phyloP scores from a whole-genome alignment of 2,329 filamentous ascomycete species.

The Apiospora arundinis region DNA sequence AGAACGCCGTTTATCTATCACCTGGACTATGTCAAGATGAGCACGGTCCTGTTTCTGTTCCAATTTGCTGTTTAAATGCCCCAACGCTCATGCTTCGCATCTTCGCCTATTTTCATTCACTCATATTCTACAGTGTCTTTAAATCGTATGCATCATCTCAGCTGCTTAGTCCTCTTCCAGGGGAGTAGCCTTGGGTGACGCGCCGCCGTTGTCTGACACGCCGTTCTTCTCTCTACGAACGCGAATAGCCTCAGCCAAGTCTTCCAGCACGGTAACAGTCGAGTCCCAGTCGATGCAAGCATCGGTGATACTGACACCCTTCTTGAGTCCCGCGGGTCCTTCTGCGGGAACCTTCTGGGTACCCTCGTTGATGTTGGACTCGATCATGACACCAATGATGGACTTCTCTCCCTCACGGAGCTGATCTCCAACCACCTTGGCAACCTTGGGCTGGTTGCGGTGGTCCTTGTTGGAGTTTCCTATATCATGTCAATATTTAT shows the following conservation, averaged over 20 bases:
- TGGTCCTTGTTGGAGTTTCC: slow-evolving; percentile 98
- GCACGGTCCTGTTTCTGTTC: background rate
- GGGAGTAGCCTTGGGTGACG: slow-evolving; percentile 49
- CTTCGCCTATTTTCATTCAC: slow-evolving; percentile 14
- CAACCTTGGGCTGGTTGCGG: slow-evolving; percentile 95
- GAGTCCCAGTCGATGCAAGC: slow-evolving; percentile 94
- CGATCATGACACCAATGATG: slow-evolving; percentile 98
- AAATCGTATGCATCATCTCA: slow-evolving; percentile 3
- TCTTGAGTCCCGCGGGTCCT: slow-evolving; percentile 79
- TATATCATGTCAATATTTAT: slow-evolving; percentile 40
- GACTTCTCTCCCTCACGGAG: slow-evolving; percentile 84
- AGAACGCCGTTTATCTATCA: slow-evolving; percentile 3
- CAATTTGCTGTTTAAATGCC: slow-evolving; percentile 5
- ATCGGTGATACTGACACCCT: slow-evolving; percentile 93
- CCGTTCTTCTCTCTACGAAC: slow-evolving; percentile 67
- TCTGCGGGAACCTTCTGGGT: slow-evolving; percentile 88
- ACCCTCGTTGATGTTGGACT: slow-evolving; percentile 93
- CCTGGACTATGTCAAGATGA: background rate
- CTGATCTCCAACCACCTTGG: slow-evolving; percentile 81
- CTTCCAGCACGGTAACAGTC: slow-evolving; percentile 81
- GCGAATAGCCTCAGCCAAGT: slow-evolving; percentile 84
- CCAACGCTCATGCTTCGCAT: slow-evolving; percentile 5
- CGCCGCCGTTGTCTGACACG: slow-evolving; percentile 38
- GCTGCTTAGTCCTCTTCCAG: slow-evolving; percentile 56
- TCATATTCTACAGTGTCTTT: slow-evolving; percentile 2